Base-by-base conservation (phyloP, 2,329 filamentous ascomycete genomes). In the Acrocalymma vagum region DNA sequence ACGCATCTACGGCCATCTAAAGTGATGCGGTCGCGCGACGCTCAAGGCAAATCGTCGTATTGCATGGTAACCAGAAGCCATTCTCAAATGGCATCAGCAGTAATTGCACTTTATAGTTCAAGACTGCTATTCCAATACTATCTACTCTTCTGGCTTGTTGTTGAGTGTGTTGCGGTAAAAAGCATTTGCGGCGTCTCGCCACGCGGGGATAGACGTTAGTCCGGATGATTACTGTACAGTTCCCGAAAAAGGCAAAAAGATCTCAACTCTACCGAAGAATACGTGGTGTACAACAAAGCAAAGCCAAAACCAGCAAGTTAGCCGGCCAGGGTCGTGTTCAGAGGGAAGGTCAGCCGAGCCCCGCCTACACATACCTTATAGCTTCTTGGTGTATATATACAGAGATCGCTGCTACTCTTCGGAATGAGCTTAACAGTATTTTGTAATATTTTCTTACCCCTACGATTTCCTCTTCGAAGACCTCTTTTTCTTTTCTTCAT, bases 301-400 rank as follows among this genome's bases (percentile, higher is more conserved):
- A n/a, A n/a, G n/a, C n/a, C n/a, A n/a, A n/a, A n/a, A n/a, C n/a
- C n/a, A n/a, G n/a, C n/a, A n/a, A n/a, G n/a, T n/a, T n/a, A n/a
- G n/a, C n/a, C n/a, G n/a, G n/a, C n/a, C n/a, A n/a, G n/a, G n/a
- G n/a, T n/a, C n/a, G n/a, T n/a, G n/a, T n/a, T n/a, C n/a, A n/a
- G n/a, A n/a, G n/a, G 50, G 44, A 40, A 51, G 38, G 50, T 51
- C 42, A 38, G 40, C 50, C 47, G 50, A 53, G 46, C 50, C 50
- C 50, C 50, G 47, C 47, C 50, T 37, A 25, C 35, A 29, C n/a
- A 38, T 27, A 50, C 37, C n/a, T n/a, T n/a, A n/a, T n/a, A n/a
- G n/a, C n/a, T n/a, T n/a, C n/a, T n/a, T n/a, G n/a, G n/a, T n/a
- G n/a, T n/a, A n/a, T n/a, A 48, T 47, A 41, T 44, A 38, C 46